Evolutionary conservation across 306 rosid genomes (phyloP).

Genomic region (Canavalia ensiformis): DNA sequence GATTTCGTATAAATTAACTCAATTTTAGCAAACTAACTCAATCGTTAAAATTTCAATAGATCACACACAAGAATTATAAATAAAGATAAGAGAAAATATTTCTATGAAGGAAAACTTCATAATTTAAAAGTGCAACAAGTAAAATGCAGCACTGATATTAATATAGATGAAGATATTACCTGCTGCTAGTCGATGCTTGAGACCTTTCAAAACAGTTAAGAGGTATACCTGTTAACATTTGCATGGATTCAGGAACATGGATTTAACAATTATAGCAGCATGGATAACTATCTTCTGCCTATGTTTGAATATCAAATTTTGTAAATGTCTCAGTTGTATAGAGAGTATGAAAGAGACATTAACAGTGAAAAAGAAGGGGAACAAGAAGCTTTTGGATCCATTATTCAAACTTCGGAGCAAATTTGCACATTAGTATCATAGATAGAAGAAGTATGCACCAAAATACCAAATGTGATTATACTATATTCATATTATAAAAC

Average conservation of each 20-base stretch:
- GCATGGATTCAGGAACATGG: slow-evolving; percentile 51
- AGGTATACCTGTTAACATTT: slow-evolving; percentile 83
- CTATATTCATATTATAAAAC: not conserved
- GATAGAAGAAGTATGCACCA: not conserved
- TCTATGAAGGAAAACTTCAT: slow-evolving; percentile 25
- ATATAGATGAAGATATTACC: slow-evolving; percentile 63
- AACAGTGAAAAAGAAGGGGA: slow-evolving; percentile 18
- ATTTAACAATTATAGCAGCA: slow-evolving; percentile 42
- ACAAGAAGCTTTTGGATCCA: slow-evolving; percentile 31
- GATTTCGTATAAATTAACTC: not conserved
- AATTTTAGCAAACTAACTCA: not conserved
- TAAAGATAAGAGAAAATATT: slow-evolving; percentile 8
- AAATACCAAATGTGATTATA: slow-evolving; percentile 6
- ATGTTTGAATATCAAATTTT: slow-evolving; percentile 34
- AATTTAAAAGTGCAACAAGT: slow-evolving; percentile 32
- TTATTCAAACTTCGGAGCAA: slow-evolving; percentile 34
- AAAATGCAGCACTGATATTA: slow-evolving; percentile 32
- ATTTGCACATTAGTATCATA: slow-evolving; percentile 30
- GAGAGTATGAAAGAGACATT: slow-evolving; percentile 32
- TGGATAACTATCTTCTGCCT: slow-evolving; percentile 29
- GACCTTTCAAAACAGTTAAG: slow-evolving; percentile 88
- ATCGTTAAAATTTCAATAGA: not conserved
- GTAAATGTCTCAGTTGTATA: slow-evolving; percentile 19
- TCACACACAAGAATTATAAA: slow-evolving; percentile 30
- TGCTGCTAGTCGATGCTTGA: slow-evolving; percentile 95